Evolutionary conservation across 1,284 basidiomycete genomes (phyloP).

Genomic region (Ceratobasidium sp.): DNA sequence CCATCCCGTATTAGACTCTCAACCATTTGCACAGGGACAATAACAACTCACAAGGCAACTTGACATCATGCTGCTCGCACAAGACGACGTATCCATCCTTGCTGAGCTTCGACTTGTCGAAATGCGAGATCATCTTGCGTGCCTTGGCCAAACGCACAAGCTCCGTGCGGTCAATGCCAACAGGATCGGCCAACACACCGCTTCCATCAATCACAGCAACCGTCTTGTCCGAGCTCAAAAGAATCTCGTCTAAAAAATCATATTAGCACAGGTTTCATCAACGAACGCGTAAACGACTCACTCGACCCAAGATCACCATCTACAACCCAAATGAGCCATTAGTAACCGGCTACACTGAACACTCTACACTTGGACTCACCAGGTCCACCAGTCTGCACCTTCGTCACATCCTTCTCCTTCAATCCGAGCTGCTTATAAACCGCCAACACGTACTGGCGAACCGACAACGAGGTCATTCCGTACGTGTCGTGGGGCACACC

Average conservation of each 20-base stretch:
- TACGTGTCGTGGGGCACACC: conserved; percentile 89
- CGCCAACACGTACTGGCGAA: conserved; percentile 95
- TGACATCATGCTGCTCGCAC: conserved; percentile 93
- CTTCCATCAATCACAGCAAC: conserved; percentile 96
- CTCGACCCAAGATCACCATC: conserved; percentile 98
- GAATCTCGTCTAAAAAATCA: conserved; percentile 79
- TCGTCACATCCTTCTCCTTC: conserved; percentile 95
- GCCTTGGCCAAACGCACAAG: conserved; percentile 90
- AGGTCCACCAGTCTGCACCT: conserved; percentile 97
- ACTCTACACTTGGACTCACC: conserved; percentile 58
- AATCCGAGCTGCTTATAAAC: conserved; percentile 96
- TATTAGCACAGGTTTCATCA: conserved; percentile 30
- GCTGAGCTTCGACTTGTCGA: conserved; percentile 86
- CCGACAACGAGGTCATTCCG: conserved; percentile 91
- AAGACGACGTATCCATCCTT: conserved; percentile 94
- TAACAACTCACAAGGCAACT: conserved; percentile 78
- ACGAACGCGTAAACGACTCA: conserved; percentile 57
- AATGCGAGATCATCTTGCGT: conserved; percentile 83
- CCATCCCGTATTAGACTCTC: not conserved
- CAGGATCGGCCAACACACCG: conserved; percentile 93
- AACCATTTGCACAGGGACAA: not conserved
- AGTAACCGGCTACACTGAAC: conserved; percentile 12
- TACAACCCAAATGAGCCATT: conserved; percentile 46
- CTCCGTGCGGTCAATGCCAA: conserved; percentile 86
- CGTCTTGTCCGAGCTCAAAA: conserved; percentile 95